Evolutionary conservation across 768 basidiomycete genomes (phyloP).

Genomic region (Stropharia rugosoannulata): DNA sequence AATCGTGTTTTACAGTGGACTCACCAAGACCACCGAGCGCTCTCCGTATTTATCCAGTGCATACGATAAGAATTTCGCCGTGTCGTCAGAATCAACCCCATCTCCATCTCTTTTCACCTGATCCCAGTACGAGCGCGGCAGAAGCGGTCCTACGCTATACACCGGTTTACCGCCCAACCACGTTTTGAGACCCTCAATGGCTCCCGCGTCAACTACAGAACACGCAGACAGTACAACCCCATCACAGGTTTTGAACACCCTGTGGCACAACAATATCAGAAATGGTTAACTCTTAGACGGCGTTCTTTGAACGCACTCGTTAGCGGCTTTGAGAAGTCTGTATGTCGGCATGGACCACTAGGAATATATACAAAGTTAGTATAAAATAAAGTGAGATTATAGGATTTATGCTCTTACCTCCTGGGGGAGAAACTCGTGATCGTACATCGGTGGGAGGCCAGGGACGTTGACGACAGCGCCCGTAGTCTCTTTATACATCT

Average conservation of each 20-base stretch:
- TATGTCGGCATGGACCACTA: too few species aligned
- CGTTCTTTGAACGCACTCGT: too few species aligned
- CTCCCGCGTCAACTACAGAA: background rate
- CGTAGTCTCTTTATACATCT: background rate
- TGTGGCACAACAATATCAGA: background rate
- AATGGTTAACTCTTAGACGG: too few species aligned
- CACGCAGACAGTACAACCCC: constrained; percentile 1
- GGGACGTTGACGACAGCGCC: constrained; percentile 3
- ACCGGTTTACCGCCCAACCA: constrained; percentile 6
- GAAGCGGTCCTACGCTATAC: constrained; percentile 10
- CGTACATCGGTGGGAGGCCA: constrained; percentile 13
- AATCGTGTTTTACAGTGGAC: too few species aligned
- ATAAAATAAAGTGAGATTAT: background rate
- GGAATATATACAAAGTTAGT: too few species aligned
- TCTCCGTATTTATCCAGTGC: background rate
- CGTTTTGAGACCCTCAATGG: constrained; percentile 3
- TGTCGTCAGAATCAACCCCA: too few species aligned
- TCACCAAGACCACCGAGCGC: constrained; percentile 10
- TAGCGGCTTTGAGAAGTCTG: too few species aligned
- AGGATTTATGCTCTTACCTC: constrained; percentile 5
- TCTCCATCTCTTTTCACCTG: background rate
- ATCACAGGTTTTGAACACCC: constrained; percentile 7
- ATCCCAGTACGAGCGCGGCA: constrained; percentile 3
- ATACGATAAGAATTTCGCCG: too few species aligned
- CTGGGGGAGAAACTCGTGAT: constrained; percentile 15